Base-by-base conservation (phyloP, 2,329 filamentous ascomycete genomes). In the Parasarocladium wereldwijsianum region DNA sequence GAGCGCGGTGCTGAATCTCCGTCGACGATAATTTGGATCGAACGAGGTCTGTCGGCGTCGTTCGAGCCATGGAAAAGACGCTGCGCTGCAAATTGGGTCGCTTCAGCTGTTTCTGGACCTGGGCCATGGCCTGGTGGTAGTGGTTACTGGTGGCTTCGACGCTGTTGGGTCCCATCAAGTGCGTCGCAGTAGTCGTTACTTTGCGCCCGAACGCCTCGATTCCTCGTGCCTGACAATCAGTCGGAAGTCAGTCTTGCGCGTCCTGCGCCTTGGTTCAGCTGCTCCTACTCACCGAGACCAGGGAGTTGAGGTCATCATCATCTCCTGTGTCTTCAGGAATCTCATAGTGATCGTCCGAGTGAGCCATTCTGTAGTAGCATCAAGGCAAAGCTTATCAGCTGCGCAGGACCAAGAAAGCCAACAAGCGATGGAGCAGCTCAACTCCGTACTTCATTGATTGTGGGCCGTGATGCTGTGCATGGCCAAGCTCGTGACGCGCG, bases 201-300 rank as follows among this genome's bases (percentile, higher is more conserved):
- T 94, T 98, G 49, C 87, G 76, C 41, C 85, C 75, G 55, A 98
- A 94, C 32, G 83, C 81, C 58, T 94, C 86, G 43, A 96, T 62
- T 40, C 90, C 82, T 44, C 84, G 79, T 32, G 83, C 75, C 85
- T 93, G 45, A 29, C 28, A 38, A 34, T 38, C 34, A 20, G 32
- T 16, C 32, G 16, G 18, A 27, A 24, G 20, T 32, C 19, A 32
- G 33, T 24, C 17, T 10, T 13, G 9, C 14, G 8, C 12, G 17
- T 12, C 14, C 3, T 26, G 24, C 24, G 11, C 12, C 11, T 26
- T 12, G 24, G 12, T 6, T 12, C 24, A 13, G 13, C 14, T 13
- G 8, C 27, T 19, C 15, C 22, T 24, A 43, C 47, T 39, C 47
- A 57, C 53, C 40, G 53, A 56, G 39, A 57, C 51, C 40, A 64